Evolutionary conservation across 169 alveolate genomes (phyloP).

Genomic region (Cytauxzoon felis): DNA sequence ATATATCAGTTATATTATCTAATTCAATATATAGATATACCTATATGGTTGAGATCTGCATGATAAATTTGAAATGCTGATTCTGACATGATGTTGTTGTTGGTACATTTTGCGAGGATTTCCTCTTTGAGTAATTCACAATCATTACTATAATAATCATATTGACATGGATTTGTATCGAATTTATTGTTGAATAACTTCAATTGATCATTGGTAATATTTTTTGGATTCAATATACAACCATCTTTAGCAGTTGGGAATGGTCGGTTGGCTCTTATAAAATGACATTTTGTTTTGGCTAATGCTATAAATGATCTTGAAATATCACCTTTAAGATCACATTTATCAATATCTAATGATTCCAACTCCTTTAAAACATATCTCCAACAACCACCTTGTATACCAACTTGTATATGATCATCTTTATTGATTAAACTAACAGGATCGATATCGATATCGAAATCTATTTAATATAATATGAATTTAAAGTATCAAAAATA

Average conservation of each 20-base stretch:
- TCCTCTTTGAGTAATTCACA: slow-evolving; percentile 71
- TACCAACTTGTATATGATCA: slow-evolving; percentile 4
- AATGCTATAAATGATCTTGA: slow-evolving; percentile 73
- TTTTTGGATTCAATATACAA: slow-evolving; percentile 66
- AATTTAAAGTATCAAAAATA: background rate
- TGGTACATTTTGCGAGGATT: slow-evolving; percentile 71
- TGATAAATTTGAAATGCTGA: slow-evolving; percentile 78
- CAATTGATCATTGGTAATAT: slow-evolving; percentile 38
- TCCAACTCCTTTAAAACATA: slow-evolving; percentile 68
- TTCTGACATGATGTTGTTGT: slow-evolving; percentile 65
- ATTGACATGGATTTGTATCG: slow-evolving; percentile 59
- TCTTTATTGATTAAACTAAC: background rate
- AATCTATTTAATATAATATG: background rate
- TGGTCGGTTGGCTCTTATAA: slow-evolving; percentile 65
- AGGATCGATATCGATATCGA: slow-evolving; percentile 25
- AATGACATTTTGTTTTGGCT: slow-evolving; percentile 76
- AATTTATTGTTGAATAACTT: slow-evolving; percentile 1
- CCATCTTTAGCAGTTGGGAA: slow-evolving; percentile 71
- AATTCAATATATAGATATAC: background rate
- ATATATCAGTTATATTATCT: too few relatives aligned
- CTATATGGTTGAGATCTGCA: slow-evolving; percentile 74
- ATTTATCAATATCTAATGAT: slow-evolving; percentile 63
- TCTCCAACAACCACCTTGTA: slow-evolving; percentile 73
- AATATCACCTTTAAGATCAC: slow-evolving; percentile 71
- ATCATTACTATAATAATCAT: slow-evolving; percentile 14